Evolutionary conservation across 1,139 yeast species (phyloP), one percentile per base, ranked within the genome.

Genomic region (Casaregolazyma suthepensis): DNA sequence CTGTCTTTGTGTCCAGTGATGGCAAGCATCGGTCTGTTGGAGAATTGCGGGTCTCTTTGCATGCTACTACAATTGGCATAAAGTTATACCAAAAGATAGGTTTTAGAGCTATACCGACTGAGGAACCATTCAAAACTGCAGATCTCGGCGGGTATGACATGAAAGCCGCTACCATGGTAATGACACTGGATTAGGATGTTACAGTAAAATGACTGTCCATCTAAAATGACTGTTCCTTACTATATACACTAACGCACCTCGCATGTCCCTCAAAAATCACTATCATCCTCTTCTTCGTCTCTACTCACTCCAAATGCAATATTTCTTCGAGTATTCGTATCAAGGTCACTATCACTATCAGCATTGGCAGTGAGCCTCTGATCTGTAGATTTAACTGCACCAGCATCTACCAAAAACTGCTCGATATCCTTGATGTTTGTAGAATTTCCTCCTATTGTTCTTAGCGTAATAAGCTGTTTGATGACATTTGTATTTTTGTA

Each of bases 361-460:
- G 80, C 81, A 65, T 88, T 87, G 37, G 78, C 76, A 5, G 75
- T 61, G 53, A 91, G 72, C 57, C 98, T 74, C 54, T 79, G 76
- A 67, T 91, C 98, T 17, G 76, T 73, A 48, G 77, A 79, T 53
- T 76, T 75, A 1, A 90, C 81, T 0, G 91, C 88, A 1, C 81
- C 82, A 7, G 81, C 69, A 48, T 77, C 80, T 26, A 87, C 85
- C 63, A 91, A 70, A 22, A 87, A 77, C 48, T 73, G 74, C 68
- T 90, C 96, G 47, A 93, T 64, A 67, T 91, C 98, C 46, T 72
- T 71, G 29, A 83, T 47, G 23, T 73, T 79, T 2, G 96, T 82
- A 51, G 85, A 82, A 65, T 85, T 86, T 1, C 99, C 98, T 4
- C 96, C 96, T 52, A 93, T 69, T 62, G 85, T 83, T 6, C 87